These are phyloP conservation scores for Penicillium antarcticum DNA, from an alignment of 495 filamentous ascomycete genomes.

Conservation along the genomic window DNA sequence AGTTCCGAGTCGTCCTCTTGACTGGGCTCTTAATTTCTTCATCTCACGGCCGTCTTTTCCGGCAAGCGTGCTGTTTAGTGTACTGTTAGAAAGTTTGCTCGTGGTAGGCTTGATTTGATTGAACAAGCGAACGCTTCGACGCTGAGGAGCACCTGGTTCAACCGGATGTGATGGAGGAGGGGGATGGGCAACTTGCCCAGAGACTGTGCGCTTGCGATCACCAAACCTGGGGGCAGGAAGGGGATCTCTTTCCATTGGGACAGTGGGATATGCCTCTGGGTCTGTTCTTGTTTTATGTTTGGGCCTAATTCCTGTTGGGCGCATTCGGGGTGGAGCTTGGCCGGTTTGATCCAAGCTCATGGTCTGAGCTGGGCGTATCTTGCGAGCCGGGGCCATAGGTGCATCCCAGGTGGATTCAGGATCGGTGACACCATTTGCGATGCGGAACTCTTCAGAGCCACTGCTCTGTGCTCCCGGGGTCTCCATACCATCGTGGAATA, in stretches of 20 bases:
- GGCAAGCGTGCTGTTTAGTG: conserved; percentile 47
- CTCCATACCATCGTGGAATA: conserved; percentile 39
- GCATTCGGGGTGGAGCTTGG: conserved; percentile 66
- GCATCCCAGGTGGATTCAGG: conserved; percentile 49
- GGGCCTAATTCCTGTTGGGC: conserved; percentile 49
- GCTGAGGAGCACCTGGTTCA: conserved; percentile 67
- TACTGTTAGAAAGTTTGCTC: conserved; percentile 50
- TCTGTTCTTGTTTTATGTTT: conserved; percentile 49
- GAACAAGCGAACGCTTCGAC: conserved; percentile 77
- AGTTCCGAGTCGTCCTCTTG: conserved; percentile 51
- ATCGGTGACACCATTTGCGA: conserved; percentile 31
- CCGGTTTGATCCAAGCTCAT: conserved; percentile 46
- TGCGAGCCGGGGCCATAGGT: conserved; percentile 64
- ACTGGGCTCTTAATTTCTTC: conserved; percentile 67
- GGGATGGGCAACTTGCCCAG: conserved; percentile 70
- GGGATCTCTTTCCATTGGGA: conserved; percentile 32
- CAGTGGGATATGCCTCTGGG: conserved; percentile 41
- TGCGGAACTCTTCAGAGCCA: conserved; percentile 41
- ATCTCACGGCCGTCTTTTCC: conserved; percentile 65
- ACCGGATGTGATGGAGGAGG: conserved; percentile 40
- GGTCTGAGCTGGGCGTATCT: conserved; percentile 56
- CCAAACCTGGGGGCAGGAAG: conserved; percentile 33
- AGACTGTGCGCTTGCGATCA: conserved; percentile 80
- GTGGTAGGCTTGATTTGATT: conserved; percentile 65
- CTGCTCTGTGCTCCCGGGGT: conserved; percentile 43